Base-by-base conservation (phyloP, 805 yeast species). In the Yarrowia bubula region DNA sequence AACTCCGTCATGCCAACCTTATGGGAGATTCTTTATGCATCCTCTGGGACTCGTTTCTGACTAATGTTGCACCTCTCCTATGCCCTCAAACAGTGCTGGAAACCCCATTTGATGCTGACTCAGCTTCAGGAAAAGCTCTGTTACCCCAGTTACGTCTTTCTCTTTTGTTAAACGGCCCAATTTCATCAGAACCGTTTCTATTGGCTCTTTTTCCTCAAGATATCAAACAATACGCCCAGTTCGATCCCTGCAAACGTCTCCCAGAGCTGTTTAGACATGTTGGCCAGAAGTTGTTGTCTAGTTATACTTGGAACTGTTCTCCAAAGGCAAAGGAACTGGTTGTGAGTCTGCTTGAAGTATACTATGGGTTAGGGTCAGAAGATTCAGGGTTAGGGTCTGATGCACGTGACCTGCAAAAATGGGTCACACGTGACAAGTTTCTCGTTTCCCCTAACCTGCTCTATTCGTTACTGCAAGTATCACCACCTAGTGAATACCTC, bases 21-120 rank as follows among this genome's bases (percentile, higher is more conserved):
- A 14, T 55, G 8, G 61, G 61, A 0, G 61, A 55, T 28, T 55
- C 61, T 7, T 47, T 55, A 4, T 38, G 46, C 47, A 55, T 55
- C 8, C 14, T 55, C 8, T 55, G 61, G 61, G 61, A 55, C 31
- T 55, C 61, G 9, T 55, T 55, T 13, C 3, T 55, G 0, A 2
- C 8, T 3, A 42, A 42, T 1, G 33, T 55, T 0, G 18, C 15
- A n/a, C 13, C 37, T 11, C n/a, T 8, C 4, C 9, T 55, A 38
- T 15, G 11, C 4, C 6, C 35, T 31, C 11, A 6, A 10, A 22
- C 43, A 6, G 31, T 55, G 37, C 11, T 37, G 1, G 61, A 55
- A 7, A 4, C 13, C 8, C 13, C 31, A 11, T 31, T 55, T n/a
- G 61, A 55, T 38, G 13, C 61, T 9, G 47, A 39, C 8, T 39